phyloP scores from a whole-genome alignment of 306 rosid species.

The Heteromeles arbutifolia region DNA sequence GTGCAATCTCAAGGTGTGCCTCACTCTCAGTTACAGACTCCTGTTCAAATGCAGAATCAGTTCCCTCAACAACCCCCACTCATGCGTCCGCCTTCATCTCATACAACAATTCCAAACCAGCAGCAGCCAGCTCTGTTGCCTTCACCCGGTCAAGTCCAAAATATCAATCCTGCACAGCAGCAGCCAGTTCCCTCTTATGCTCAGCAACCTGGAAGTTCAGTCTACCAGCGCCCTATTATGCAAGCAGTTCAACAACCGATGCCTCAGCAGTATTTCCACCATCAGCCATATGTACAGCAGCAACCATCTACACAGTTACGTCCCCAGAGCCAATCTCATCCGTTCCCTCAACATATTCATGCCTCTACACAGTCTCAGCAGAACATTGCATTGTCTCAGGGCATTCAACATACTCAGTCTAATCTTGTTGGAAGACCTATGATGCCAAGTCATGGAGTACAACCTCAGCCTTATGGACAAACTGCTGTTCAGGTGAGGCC shows the following conservation, averaged over 20 bases:
- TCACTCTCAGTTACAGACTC: slow-evolving; percentile 46
- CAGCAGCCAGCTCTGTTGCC: slow-evolving; percentile 52
- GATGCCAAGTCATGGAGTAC: slow-evolving; percentile 47
- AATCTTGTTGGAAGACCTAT: slow-evolving; percentile 53
- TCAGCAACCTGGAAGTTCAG: slow-evolving; percentile 55
- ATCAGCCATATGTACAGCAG: slow-evolving; percentile 41
- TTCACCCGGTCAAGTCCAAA: slow-evolving; percentile 59
- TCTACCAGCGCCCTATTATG: slow-evolving; percentile 48
- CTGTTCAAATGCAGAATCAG: slow-evolving; percentile 50
- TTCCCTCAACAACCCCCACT: slow-evolving; percentile 53
- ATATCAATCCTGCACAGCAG: slow-evolving; percentile 42
- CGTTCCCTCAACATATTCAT: slow-evolving; percentile 41
- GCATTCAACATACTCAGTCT: slow-evolving; percentile 39
- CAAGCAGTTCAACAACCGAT: slow-evolving; percentile 46
- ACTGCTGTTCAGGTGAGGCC: slow-evolving; percentile 48
- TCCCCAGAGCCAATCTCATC: slow-evolving; percentile 51
- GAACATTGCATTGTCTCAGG: slow-evolving; percentile 39
- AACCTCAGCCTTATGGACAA: slow-evolving; percentile 48
- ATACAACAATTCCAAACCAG: slow-evolving; percentile 54
- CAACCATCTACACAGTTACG: slow-evolving; percentile 45
- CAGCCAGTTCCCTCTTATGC: slow-evolving; percentile 38
- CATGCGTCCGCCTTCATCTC: slow-evolving; percentile 55
- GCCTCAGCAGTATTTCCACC: slow-evolving; percentile 41
- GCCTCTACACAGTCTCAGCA: slow-evolving; percentile 43
- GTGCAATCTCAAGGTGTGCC: slow-evolving; percentile 47